These are phyloP conservation scores for Nothophaeocryptopus gaeumannii DNA, from an alignment of 2,329 filamentous ascomycete species.

Conservation along the genomic window DNA sequence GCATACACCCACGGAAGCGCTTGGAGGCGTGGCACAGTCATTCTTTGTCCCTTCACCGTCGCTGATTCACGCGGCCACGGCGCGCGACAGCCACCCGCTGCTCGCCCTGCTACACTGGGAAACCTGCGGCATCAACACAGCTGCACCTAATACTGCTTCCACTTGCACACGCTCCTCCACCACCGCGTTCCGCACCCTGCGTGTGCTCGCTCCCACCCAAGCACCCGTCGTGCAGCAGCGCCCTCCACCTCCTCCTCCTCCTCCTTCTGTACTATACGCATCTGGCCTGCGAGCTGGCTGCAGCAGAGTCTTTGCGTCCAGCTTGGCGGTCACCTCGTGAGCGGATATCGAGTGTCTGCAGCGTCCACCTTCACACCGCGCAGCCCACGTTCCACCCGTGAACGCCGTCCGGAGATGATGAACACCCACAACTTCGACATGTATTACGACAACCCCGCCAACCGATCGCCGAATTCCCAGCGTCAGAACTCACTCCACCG, in stretches of 20 bases:
- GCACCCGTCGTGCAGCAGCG: background rate
- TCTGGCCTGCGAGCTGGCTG: background rate
- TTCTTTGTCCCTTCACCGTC: conserved; percentile 13
- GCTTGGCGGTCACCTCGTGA: background rate
- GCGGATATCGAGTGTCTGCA: background rate
- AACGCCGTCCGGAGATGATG: conserved; percentile 22
- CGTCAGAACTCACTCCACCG: conserved; percentile 64
- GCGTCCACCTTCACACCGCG: conserved; percentile 4
- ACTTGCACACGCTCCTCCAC: background rate
- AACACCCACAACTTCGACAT: conserved; percentile 51
- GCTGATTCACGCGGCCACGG: conserved; percentile 8
- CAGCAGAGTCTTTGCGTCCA: background rate
- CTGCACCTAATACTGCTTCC: background rate
- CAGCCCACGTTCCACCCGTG: conserved; percentile 11
- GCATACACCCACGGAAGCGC: too few relatives aligned
- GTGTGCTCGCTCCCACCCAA: background rate
- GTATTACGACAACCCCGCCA: conserved; percentile 68
- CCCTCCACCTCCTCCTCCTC: too few relatives aligned
- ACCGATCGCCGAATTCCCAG: conserved; percentile 70
- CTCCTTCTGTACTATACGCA: background rate
- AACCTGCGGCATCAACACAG: background rate
- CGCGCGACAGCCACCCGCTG: conserved; percentile 1
- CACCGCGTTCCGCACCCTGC: background rate
- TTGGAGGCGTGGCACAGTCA: conserved; percentile 8
- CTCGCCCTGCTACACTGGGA: background rate